Evolutionary conservation across 169 alveolate genomes (phyloP), one percentile per base, ranked within the genome.

Genomic region (Plasmodium knowlesi): DNA sequence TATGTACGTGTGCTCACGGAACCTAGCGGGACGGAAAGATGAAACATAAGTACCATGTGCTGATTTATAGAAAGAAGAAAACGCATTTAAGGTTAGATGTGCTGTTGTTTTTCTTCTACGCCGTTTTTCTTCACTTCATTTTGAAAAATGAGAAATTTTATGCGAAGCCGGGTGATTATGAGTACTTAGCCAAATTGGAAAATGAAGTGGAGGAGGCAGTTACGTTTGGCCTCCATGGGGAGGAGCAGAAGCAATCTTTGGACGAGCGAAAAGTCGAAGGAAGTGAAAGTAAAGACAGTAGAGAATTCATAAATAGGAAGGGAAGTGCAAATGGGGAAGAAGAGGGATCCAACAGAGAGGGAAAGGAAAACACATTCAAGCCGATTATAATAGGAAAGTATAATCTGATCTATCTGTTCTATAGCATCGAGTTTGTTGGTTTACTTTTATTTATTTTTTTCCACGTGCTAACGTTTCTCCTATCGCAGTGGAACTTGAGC

Each of bases 301-400:
- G 25, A 22, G 46, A 50, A n/a, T n/a, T 6, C 1, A 22, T 3
- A 6, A 30, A 14, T 86, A 5, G 67, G 67, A 76, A 53, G 50
- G 50, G 19, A 25, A 46, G 57, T 9, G 34, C 5, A 61, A 61
- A 84, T 5, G 92, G 25, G 22, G 46, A 84, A 22, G 19, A 43
- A 46, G 25, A 25, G 4, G 37, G 30, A 16, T 37, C 61, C 10
- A 71, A 71, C 16, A 41, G 54, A 0, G 72, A 71, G 30, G 30
- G 28, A 6, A 50, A 53, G 39, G 93, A 86, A 19, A 76, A 73
- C 22, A 22, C 81, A 43, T 89, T 81, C 30, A 81, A 80, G 72
- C 94, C 94, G 19, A 89, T 89, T 43, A 79, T 89, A 80, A 1
- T 89, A 79, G 94, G 94, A 28, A 89, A 89, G 57, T 89, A 89